phyloP scores from a whole-genome alignment of 2,329 filamentous ascomycete genomes.

The Diaporthe sp. region DNA sequence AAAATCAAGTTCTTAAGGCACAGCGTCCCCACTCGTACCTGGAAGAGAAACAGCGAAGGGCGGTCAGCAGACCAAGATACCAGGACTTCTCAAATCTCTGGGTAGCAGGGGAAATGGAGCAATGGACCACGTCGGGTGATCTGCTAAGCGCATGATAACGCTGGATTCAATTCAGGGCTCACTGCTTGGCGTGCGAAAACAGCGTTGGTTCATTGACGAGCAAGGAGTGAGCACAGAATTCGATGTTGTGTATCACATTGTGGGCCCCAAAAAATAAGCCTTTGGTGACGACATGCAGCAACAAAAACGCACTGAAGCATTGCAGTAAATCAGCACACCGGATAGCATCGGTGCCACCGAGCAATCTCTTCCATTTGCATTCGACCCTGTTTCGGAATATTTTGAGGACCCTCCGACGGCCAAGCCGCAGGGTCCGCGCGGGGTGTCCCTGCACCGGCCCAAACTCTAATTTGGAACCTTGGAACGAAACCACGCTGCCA shows the following conservation, averaged over 20 bases:
- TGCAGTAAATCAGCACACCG: not conserved
- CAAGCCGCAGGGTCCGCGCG: not conserved
- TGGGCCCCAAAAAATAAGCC: not conserved
- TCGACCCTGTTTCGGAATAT: slow-evolving; percentile 10
- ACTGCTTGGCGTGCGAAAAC: not conserved
- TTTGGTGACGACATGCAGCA: not conserved
- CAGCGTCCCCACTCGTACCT: not conserved
- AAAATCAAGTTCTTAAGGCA: not conserved
- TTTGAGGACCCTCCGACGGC: not conserved
- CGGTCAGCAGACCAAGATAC: not conserved
- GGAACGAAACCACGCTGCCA: slow-evolving; percentile 15
- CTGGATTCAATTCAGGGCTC: not conserved
- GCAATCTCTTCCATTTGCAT: not conserved
- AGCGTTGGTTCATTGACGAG: not conserved
- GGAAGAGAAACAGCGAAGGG: not conserved
- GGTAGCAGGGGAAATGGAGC: not conserved
- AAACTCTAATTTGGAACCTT: slow-evolving; percentile 16
- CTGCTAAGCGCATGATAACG: not conserved
- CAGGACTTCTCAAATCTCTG: no score
- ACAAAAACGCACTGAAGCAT: not conserved
- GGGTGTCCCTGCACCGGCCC: slow-evolving; percentile 1
- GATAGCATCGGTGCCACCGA: not conserved
- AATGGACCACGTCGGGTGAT: not conserved
- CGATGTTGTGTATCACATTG: not conserved
- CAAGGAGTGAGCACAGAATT: not conserved